phyloP scores from a whole-genome alignment of 2,329 filamentous ascomycete species.

The Xylaria sp. region DNA sequence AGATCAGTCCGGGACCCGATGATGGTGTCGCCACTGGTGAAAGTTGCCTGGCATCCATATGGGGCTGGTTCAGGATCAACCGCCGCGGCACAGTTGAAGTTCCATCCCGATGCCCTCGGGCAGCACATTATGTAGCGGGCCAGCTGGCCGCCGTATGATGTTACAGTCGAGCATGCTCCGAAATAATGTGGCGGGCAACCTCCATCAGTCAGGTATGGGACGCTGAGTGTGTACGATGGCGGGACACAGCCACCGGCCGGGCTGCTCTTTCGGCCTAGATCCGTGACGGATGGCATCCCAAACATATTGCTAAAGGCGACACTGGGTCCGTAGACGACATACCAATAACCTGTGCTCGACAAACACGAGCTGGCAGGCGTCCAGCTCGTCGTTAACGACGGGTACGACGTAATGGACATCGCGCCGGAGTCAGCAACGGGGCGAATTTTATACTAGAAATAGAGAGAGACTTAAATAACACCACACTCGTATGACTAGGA shows the following conservation, averaged over 20 bases:
- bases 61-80: not conserved
- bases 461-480: not conserved
- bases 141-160: conserved; percentile 13
- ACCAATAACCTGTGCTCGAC: conserved; percentile 26
- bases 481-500: not conserved
- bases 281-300: conserved; percentile 27
- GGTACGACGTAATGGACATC: conserved; percentile 11
- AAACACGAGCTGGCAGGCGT: conserved; percentile 19
- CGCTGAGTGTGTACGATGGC: conserved; percentile 24
- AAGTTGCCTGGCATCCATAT: conserved; percentile 27
- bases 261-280: conserved; percentile 16
- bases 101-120: conserved; percentile 9
- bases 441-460: not conserved
- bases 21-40: conserved; percentile 11
- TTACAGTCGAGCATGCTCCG: conserved; percentile 25
- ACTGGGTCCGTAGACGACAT: conserved; percentile 18
- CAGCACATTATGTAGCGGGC: conserved; percentile 25
- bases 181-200: conserved; percentile 18
- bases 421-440: not conserved
- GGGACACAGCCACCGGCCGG: conserved; percentile 28
- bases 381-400: conserved; percentile 21
- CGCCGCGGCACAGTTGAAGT: conserved; percentile 24
- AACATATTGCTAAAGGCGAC: conserved; percentile 25
- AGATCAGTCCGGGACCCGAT: conserved; percentile 24
- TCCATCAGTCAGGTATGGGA: conserved; percentile 23